phyloP scores from a whole-genome alignment of 2,329 filamentous ascomycete genomes.

The Plectosphaerella plurivora region DNA sequence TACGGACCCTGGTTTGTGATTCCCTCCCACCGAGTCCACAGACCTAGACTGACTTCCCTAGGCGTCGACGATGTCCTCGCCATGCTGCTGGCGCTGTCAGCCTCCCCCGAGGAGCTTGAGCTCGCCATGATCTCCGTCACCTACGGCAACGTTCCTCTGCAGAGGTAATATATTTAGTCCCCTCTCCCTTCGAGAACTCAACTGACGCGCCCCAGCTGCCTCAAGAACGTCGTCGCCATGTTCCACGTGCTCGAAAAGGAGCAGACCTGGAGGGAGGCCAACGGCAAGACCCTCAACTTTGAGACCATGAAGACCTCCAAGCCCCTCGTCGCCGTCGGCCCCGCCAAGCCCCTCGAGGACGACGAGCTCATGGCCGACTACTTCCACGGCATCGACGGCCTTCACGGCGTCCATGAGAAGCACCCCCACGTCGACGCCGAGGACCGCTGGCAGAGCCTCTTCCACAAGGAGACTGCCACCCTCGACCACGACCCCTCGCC shows the following conservation, averaged over 20 bases:
- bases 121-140: constrained; percentile 82
- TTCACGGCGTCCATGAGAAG: constrained; percentile 70
- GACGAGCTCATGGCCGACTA: constrained; percentile 77
- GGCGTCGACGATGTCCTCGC: constrained; percentile 91
- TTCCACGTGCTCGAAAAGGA: constrained; percentile 93
- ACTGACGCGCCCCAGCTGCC: constrained; percentile 53
- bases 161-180: constrained; percentile 51
- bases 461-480: constrained; percentile 34
- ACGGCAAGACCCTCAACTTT: constrained; percentile 66
- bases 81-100: constrained; percentile 79
- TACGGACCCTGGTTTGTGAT: constrained; percentile 72
- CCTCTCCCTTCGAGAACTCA: not conserved
- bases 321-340: constrained; percentile 81
- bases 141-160: constrained; percentile 87
- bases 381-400: constrained; percentile 77
- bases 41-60: constrained; percentile 16
- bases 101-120: constrained; percentile 79
- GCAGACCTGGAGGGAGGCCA: constrained; percentile 71
- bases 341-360: constrained; percentile 80
- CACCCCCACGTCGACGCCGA: constrained; percentile 70
- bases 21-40: not conserved
- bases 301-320: constrained; percentile 67
- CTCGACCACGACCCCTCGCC: constrained; percentile 23
- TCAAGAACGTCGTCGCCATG: constrained; percentile 82
- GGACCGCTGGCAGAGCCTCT: constrained; percentile 71